Evolutionary conservation across 768 basidiomycete genomes (phyloP).

Genomic region (Sarcodon aspratus): DNA sequence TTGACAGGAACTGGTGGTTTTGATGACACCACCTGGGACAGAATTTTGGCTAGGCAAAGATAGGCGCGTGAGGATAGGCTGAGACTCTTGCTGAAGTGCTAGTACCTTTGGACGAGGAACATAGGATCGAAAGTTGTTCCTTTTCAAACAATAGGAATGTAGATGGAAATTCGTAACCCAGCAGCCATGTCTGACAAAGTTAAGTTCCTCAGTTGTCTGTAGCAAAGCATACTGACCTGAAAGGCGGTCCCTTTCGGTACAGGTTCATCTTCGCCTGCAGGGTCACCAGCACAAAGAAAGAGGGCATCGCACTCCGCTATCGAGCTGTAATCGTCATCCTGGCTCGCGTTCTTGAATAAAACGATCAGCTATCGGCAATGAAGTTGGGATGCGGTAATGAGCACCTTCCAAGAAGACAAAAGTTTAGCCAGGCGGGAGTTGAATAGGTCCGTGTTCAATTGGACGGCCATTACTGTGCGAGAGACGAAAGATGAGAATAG

Average conservation of each 20-base stretch:
- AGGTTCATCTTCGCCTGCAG: slow-evolving; percentile 79
- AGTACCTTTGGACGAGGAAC: slow-evolving; percentile 82
- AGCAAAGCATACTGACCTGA: slow-evolving; percentile 45
- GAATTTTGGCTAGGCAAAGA: slow-evolving; percentile 58
- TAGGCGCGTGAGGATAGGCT: slow-evolving; percentile 1
- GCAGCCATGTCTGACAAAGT: slow-evolving; percentile 72
- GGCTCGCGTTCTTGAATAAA: slow-evolving; percentile 40
- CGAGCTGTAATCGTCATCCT: slow-evolving; percentile 62
- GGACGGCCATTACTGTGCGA: slow-evolving; percentile 41
- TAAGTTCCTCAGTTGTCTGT: slow-evolving; percentile 2
- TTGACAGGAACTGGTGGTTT: slow-evolving; percentile 54
- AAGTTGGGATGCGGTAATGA: slow-evolving; percentile 5
- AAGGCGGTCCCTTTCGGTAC: slow-evolving; percentile 85
- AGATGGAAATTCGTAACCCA: slow-evolving; percentile 96
- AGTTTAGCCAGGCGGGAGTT: slow-evolving; percentile 18
- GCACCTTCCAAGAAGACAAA: slow-evolving; percentile 24
- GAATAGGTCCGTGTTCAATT: slow-evolving; percentile 42
- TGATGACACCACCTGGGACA: slow-evolving; percentile 62
- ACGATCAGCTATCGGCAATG: neutral
- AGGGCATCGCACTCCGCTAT: slow-evolving; percentile 62
- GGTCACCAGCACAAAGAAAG: slow-evolving; percentile 65
- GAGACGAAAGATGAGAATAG: slow-evolving; percentile 9
- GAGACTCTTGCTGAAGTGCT: neutral
- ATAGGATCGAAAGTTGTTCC: slow-evolving; percentile 66
- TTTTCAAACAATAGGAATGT: slow-evolving; percentile 81